Evolutionary conservation across 805 yeast genomes (phyloP), one percentile per base, ranked within the genome.

Genomic region (Debaryomyces hansenii): DNA sequence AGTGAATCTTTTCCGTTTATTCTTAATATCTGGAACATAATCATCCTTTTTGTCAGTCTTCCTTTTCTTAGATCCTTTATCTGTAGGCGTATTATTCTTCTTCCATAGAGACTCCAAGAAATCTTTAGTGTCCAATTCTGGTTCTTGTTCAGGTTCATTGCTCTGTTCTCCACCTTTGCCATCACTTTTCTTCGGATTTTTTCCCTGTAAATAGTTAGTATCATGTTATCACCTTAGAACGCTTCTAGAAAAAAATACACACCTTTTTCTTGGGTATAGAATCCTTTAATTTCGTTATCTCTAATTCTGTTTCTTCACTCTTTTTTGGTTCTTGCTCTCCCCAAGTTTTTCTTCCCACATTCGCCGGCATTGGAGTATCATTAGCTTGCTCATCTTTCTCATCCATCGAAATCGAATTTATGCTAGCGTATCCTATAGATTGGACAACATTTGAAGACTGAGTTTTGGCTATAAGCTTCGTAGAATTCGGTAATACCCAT

Each of bases 401-500:
- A 15, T 52, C 57, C 24, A 48, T 40, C 15, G 49, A 50, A 39
- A 67, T 56, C 4, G 58, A 49, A 42, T 67, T 60, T 29, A 76
- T 66, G 27, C 72, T 67, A 5, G 74, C 72, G 50, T 70, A 75
- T 0, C 80, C 80, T 8, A 72, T 63, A 2, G 69, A 51, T 20
- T 57, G 62, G 5, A 73, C 63, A 15, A 47, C 42, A 39, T 53
- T 52, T 5, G 54, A 48, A 4, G 56, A 50, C 21, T 61, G 58
- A 18, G 66, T 61, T 42, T 62, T 64, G 18, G 62, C 56, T 18
- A 69, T 37, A 10, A 67, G 40, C 14, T 44, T 44, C 3, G 56
- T 50, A 12, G 71, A 59, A 33, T 63, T 49, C 2, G 80, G 76
- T 33, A 74, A 58, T 12, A 59, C 64, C 85, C 85, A 80, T 57